These are phyloP conservation scores for Aspergillus sp. DNA, from an alignment of 2,329 filamentous ascomycete species.

Conservation along the genomic window DNA sequence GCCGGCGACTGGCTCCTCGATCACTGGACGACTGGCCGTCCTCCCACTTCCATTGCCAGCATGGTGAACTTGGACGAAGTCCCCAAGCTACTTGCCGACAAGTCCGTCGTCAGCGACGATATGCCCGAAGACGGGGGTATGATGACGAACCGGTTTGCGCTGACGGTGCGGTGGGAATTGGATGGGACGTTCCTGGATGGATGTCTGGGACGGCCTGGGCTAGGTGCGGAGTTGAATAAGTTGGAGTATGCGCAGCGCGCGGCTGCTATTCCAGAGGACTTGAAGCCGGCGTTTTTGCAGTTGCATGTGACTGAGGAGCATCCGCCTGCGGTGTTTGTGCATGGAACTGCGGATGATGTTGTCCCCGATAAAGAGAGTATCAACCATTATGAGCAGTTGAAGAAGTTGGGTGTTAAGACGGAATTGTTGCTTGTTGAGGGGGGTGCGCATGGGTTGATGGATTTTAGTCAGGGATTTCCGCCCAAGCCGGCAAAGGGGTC, in stretches of 20 bases:
- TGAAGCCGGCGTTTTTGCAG: slow-evolving; percentile 20
- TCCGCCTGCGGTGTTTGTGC: slow-evolving; percentile 25
- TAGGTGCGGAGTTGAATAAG: slow-evolving; percentile 14
- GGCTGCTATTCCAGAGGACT: slow-evolving; percentile 13
- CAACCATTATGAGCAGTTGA: slow-evolving; percentile 20
- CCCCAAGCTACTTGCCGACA: slow-evolving; percentile 17
- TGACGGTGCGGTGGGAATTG: slow-evolving; percentile 25
- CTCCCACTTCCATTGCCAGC: slow-evolving; percentile 22
- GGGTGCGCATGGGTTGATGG: slow-evolving; percentile 20
- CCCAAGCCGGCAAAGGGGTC: slow-evolving; percentile 1
- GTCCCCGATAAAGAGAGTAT: slow-evolving; percentile 22
- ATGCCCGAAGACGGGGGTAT: background rate
- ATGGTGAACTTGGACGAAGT: slow-evolving; percentile 15
- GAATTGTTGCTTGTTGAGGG: slow-evolving; percentile 18
- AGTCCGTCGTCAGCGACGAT: slow-evolving; percentile 24
- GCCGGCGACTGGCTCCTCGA: slow-evolving; percentile 23
- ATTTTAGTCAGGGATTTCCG: slow-evolving; percentile 8
- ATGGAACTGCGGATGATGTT: slow-evolving; percentile 25
- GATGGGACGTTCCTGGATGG: slow-evolving; percentile 24
- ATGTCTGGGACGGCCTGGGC: slow-evolving; percentile 15
- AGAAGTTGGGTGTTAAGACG: slow-evolving; percentile 16
- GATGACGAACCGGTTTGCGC: slow-evolving; percentile 20
- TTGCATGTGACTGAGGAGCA: slow-evolving; percentile 17
- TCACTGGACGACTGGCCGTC: slow-evolving; percentile 22
- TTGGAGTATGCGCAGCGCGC: slow-evolving; percentile 15